Evolutionary conservation across 345 rosid genomes (phyloP).

Genomic region (Lepidium didymum): DNA sequence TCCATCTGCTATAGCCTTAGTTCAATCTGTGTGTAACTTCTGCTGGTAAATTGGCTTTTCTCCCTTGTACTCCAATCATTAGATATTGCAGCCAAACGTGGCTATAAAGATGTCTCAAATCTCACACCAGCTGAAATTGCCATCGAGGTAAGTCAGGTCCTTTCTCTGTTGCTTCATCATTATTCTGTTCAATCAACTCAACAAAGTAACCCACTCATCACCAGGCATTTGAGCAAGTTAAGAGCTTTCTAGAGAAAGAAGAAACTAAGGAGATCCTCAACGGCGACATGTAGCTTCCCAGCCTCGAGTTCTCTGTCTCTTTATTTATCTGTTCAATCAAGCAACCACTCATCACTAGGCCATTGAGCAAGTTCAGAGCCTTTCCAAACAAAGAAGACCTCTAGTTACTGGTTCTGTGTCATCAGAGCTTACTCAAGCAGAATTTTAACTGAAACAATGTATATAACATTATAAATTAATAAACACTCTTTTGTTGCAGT

Average conservation of each 20-base stretch:
- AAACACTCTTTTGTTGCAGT: background rate
- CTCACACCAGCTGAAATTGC: slow-evolving; percentile 73
- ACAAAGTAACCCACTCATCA: background rate
- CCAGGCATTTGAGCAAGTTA: slow-evolving; percentile 25
- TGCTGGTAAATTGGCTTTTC: background rate
- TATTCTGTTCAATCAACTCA: slow-evolving; percentile 1
- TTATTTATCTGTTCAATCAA: background rate
- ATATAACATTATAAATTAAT: slow-evolving; percentile 6
- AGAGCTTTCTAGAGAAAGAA: slow-evolving; percentile 34
- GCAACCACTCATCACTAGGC: slow-evolving; percentile 32
- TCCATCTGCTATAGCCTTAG: background rate
- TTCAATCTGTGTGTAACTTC: background rate
- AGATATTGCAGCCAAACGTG: slow-evolving; percentile 79
- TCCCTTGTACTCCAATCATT: background rate
- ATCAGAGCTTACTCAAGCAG: background rate
- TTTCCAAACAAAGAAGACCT: slow-evolving; percentile 30
- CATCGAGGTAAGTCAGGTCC: slow-evolving; percentile 47
- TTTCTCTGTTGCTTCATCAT: background rate
- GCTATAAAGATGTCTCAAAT: slow-evolving; percentile 50
- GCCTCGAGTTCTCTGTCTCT: background rate
- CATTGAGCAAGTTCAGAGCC: slow-evolving; percentile 44
- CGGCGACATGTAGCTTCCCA: slow-evolving; percentile 2
- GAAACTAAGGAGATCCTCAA: slow-evolving; percentile 24
- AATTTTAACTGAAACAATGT: slow-evolving; percentile 4
- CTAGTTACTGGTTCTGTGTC: background rate